Percentiles rank a stretch among this genome's conserved stretches.
These are phyloP conservation scores for Aspergillus ustus DNA, from an alignment of 2,329 filamentous ascomycete species.

Conservation along the genomic window DNA sequence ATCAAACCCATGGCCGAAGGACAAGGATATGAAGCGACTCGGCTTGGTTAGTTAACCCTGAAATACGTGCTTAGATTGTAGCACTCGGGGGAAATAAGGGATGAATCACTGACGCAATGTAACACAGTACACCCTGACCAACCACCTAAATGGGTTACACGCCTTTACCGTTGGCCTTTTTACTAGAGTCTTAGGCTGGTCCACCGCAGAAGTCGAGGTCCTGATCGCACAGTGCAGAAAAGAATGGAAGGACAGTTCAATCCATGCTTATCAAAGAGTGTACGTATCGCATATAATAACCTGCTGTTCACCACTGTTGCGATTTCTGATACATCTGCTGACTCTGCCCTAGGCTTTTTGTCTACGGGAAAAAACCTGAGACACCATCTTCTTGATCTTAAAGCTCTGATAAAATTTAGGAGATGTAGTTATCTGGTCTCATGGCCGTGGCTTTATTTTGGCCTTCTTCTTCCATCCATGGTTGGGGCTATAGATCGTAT, in stretches of 20 bases:
- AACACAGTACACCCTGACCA: conserved; percentile 4
- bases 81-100: background rate
- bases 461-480: background rate
- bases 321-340: background rate
- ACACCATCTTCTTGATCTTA: background rate
- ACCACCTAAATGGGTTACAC: conserved; percentile 5
- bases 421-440: too few species aligned
- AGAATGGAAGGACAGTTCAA: conserved; percentile 5
- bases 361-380: conserved; percentile 2
- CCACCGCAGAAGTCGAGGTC: background rate
- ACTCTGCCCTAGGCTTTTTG: background rate
- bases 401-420: background rate
- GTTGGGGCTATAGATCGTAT: background rate
- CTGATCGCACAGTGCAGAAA: background rate
- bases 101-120: background rate
- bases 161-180: conserved; percentile 1
- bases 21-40: background rate
- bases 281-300: background rate
- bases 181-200: background rate
- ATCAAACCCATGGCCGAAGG: conserved; percentile 4
- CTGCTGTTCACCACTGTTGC: background rate
- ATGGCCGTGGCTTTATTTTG: background rate
- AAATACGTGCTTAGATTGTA: background rate
- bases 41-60: background rate
- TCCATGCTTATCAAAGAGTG: conserved; percentile 6